phyloP scores from a whole-genome alignment of 352 stramenopile genomes.

The Pythium aristosporum region DNA sequence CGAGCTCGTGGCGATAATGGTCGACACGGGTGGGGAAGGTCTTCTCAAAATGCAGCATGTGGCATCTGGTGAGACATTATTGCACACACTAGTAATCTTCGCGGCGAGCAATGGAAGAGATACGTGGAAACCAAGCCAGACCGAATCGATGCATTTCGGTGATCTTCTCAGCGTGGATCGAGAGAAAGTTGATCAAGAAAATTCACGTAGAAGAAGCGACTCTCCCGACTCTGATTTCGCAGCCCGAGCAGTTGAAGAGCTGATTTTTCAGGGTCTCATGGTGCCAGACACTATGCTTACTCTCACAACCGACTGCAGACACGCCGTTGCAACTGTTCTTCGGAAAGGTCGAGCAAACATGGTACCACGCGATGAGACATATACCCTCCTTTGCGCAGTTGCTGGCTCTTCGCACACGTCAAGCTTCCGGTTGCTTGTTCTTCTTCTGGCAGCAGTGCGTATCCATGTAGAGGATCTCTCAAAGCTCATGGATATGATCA shows the following conservation, averaged over 20 bases:
- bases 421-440: conserved; percentile 5
- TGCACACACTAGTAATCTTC: conserved; percentile 8
- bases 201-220: neutral
- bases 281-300: neutral
- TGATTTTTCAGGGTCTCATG: conserved; percentile 1
- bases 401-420: neutral
- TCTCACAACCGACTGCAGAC: neutral
- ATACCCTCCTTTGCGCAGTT: neutral
- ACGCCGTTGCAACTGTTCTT: neutral
- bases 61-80: neutral
- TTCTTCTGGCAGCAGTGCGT: conserved; percentile 2
- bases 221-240: neutral
- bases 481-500: neutral
- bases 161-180: neutral
- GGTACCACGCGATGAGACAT: neutral
- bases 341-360: neutral
- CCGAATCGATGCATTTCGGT: neutral
- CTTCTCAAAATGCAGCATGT: neutral
- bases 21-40: conserved; percentile 30
- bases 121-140: neutral
- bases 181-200: neutral
- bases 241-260: conserved; percentile 1
- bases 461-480: neutral
- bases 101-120: neutral
- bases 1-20: conserved; percentile 52